These are phyloP conservation scores for Thinopyrum elongatum DNA, from an alignment of 176 grass and related monocot species.

Conservation along the genomic window DNA sequence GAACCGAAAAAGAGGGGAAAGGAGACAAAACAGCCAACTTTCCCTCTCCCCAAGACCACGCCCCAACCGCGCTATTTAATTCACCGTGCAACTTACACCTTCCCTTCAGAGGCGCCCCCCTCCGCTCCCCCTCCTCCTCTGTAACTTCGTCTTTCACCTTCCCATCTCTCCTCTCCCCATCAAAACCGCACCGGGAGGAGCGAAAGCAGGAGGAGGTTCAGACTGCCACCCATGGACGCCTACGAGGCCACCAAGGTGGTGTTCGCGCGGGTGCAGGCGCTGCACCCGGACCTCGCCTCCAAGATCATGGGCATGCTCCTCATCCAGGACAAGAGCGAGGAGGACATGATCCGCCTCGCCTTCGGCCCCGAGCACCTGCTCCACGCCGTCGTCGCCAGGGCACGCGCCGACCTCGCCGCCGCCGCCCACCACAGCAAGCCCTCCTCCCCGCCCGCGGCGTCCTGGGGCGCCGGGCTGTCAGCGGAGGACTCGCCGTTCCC, in stretches of 20 bases:
- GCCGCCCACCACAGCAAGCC: conserved; percentile 32
- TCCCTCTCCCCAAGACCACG: conserved; percentile 18
- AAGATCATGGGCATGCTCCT: conserved; percentile 81
- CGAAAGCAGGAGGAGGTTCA: background rate
- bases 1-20: conserved; percentile 2
- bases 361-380: conserved; percentile 69
- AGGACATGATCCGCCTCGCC: conserved; percentile 85
- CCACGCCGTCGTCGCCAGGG: conserved; percentile 51
- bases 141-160: conserved; percentile 13
- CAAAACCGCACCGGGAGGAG: conserved; percentile 3
- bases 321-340: conserved; percentile 59
- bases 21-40: conserved; percentile 14
- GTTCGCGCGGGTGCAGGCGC: conserved; percentile 58
- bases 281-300: conserved; percentile 68
- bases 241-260: conserved; percentile 73
- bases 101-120: background rate
- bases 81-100: conserved; percentile 13
- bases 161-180: background rate
- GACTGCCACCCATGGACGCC: conserved; percentile 48
- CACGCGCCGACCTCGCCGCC: conserved; percentile 42
- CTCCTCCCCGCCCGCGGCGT: background rate
- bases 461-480: background rate
- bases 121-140: background rate
- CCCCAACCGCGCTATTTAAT: conserved; percentile 22
- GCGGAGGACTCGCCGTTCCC: background rate